phyloP scores from a whole-genome alignment of 306 rosid genomes.

The Pterocarpus macrocarpus region DNA sequence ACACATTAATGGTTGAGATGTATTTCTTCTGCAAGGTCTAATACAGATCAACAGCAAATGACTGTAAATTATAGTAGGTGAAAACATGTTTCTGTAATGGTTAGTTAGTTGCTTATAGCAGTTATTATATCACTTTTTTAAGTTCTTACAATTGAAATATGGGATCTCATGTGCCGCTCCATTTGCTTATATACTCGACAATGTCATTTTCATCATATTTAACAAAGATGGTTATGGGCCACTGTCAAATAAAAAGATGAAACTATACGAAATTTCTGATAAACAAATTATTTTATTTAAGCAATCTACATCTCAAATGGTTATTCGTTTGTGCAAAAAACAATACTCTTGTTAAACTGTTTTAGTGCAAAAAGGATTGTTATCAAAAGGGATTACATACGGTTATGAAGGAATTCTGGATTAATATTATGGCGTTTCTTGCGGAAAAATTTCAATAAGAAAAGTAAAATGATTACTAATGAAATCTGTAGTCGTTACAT shows the following conservation, averaged over 20 bases:
- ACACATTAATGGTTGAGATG: slow-evolving; percentile 49
- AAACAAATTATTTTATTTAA: background rate
- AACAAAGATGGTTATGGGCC: background rate
- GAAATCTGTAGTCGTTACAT: too few relatives aligned
- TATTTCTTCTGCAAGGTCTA: slow-evolving; percentile 50
- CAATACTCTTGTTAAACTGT: too few relatives aligned
- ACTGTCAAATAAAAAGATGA: background rate
- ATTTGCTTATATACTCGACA: background rate
- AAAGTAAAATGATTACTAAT: too few relatives aligned
- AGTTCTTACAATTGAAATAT: background rate
- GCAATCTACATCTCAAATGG: background rate
- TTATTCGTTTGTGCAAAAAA: background rate
- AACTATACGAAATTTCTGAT: background rate
- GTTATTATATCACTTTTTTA: slow-evolving; percentile 21
- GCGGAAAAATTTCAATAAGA: too few relatives aligned
- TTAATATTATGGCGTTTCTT: too few relatives aligned
- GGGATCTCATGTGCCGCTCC: background rate
- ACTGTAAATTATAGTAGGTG: slow-evolving; percentile 73
- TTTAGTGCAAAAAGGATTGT: too few relatives aligned
- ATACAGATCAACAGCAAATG: slow-evolving; percentile 56
- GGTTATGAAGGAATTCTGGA: too few relatives aligned
- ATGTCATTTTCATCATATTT: background rate
- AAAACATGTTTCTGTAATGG: slow-evolving; percentile 48
- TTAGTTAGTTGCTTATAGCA: slow-evolving; percentile 47
- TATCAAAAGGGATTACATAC: background rate